phyloP scores from a whole-genome alignment of 108 stramenopile genomes.

The Cyclotella kingstonii region DNA sequence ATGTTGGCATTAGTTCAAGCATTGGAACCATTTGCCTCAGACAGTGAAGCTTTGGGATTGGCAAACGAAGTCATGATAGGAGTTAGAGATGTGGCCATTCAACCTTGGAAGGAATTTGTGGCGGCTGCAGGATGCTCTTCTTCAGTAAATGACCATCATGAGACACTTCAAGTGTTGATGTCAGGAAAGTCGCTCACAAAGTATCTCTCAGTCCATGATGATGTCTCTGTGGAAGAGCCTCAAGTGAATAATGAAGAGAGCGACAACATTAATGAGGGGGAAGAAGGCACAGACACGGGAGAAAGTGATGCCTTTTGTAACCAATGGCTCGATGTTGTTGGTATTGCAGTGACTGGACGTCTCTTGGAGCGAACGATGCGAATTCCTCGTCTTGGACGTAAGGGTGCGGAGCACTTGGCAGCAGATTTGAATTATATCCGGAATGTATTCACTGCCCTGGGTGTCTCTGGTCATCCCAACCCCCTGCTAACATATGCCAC shows the following conservation, averaged over 20 bases:
- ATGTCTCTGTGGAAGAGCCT: constrained; percentile 42
- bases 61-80: constrained; percentile 80
- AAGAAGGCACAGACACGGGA: constrained; percentile 50
- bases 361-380: constrained; percentile 75
- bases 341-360: constrained; percentile 72
- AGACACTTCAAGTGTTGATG: constrained; percentile 50
- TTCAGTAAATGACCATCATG: constrained; percentile 23
- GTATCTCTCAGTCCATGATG: constrained; percentile 42
- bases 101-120: constrained; percentile 78
- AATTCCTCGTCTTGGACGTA: constrained; percentile 71
- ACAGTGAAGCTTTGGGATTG: constrained; percentile 58
- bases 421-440: constrained; percentile 79
- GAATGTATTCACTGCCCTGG: constrained; percentile 82
- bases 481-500: constrained; percentile 67
- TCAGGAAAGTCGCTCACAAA: constrained; percentile 51
- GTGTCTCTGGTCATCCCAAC: constrained; percentile 81
- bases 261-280: no score
- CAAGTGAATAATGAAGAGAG: constrained; percentile 44
- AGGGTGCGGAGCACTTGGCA: constrained; percentile 77
- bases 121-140: constrained; percentile 55
- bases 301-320: constrained; percentile 72
- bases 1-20: constrained; percentile 84
- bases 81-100: constrained; percentile 64
- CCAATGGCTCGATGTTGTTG: constrained; percentile 80
- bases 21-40: constrained; percentile 84